Base-by-base conservation (phyloP, 2,329 filamentous ascomycete species). In the Fusarium begoniae region DNA sequence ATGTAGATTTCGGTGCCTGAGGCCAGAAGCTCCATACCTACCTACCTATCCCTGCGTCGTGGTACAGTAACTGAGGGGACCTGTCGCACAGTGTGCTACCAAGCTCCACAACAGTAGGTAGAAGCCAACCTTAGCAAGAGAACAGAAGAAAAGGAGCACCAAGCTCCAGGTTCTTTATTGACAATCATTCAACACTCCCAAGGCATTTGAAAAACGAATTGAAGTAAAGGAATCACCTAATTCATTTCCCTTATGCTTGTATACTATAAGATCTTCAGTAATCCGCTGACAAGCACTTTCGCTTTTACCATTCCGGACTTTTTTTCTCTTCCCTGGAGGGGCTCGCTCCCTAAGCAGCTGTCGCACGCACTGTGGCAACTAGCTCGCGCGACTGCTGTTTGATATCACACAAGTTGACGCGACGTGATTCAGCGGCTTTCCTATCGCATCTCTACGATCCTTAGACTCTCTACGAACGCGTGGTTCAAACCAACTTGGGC, bases 351-450 rank as follows among this genome's bases (percentile, higher is more conserved):
- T 38, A 22, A 24, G 32, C 28, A 59, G 66, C 45, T 62, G 75
- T 79, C 75, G 74, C 75, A 75, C 75, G 77, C 77, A 79, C 77
- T 79, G 77, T 79, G 74, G 63, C 67, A 72, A 75, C 68, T 70
- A 74, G 77, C 70, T 78, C 45, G 71, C 76, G 74, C 77, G 75
- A 76, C 75, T 67, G 55, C 71, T 72, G 70, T 69, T 75, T 69
- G 70, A 71, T 71, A 76, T 66, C 64, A 43, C 67, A 60, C 63
- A 69, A 71, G 65, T 69, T 50, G 69, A 79, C 77, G 77, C 77
- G 77, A 72, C 77, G 69, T 76, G 66, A 58, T 60, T 47, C 51
- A 59, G 48, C 66, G 53, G 50, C 63, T 57, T 64, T 57, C 50
- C 56, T 60, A 63, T 71, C 66, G 66, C 66, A 69, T 56, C 62